These are phyloP conservation scores for Lasiodiplodia sp. DNA, from an alignment of 2,329 filamentous ascomycete species.

Conservation along the genomic window DNA sequence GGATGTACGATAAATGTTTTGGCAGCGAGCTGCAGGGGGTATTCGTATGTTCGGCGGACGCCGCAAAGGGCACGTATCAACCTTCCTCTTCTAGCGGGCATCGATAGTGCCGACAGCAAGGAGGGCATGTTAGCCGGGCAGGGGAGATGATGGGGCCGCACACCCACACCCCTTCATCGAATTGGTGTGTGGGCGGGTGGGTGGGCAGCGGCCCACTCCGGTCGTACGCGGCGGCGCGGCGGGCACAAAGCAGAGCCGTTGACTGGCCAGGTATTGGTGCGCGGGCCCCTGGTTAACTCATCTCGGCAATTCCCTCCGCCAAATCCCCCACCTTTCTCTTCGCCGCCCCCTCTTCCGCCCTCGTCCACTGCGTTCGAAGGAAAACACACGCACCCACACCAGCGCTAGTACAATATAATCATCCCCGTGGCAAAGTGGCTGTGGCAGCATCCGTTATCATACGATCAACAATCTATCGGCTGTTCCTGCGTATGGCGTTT, in stretches of 20 bases:
- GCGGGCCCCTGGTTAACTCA: neutral
- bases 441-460: too few relatives aligned
- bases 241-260: neutral
- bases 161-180: too few relatives aligned
- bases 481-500: too few relatives aligned
- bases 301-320: conserved; percentile 14
- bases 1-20: too few relatives aligned
- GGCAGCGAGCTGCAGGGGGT: too few relatives aligned
- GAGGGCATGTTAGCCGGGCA: neutral
- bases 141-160: too few relatives aligned
- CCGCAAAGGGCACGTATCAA: neutral
- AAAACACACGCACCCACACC: too few relatives aligned
- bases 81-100: neutral
- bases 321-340: neutral
- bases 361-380: too few relatives aligned
- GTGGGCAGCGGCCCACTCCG: neutral
- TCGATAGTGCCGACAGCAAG: neutral
- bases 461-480: too few relatives aligned
- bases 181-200: neutral
- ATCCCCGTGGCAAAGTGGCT: too few relatives aligned
- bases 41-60: neutral
- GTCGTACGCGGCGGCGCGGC: neutral
- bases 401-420: too few relatives aligned
- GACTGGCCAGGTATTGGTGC: neutral
- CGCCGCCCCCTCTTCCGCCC: neutral